Conservation (phyloP, 2,329 filamentous ascomycete species). For the Xylariaceae sp. region DNA sequence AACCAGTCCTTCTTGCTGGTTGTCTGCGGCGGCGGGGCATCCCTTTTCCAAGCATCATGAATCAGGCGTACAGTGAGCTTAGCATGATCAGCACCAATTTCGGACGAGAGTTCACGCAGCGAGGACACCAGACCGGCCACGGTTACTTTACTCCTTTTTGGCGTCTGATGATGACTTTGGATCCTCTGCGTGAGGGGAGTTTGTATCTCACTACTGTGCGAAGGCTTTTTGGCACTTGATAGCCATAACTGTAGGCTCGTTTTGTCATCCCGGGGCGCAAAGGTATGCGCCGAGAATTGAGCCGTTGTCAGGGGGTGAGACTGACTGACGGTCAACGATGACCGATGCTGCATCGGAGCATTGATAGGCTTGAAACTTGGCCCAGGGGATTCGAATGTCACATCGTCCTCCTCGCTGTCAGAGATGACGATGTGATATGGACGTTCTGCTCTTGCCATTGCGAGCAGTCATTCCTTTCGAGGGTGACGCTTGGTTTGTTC, state of each 20-base stretch:
- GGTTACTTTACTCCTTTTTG: constrained; percentile 38
- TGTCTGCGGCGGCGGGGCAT: constrained; percentile 37
- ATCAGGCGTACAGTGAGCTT: constrained; percentile 40
- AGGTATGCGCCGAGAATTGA: constrained; percentile 20
- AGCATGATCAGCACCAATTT: constrained; percentile 43
- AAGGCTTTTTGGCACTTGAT: constrained; percentile 13
- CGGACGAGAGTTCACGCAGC: constrained; percentile 37
- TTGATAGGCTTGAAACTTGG: constrained; percentile 22
- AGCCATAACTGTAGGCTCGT: constrained; percentile 18
- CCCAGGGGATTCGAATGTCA: constrained; percentile 8
- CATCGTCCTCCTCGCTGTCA: constrained; percentile 28
- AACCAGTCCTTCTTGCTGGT: constrained; percentile 45
- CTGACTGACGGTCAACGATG: constrained; percentile 13
- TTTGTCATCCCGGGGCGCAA: constrained; percentile 18
- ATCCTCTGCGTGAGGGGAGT: constrained; percentile 7
- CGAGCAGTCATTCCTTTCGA: constrained; percentile 4
- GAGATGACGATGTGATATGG: constrained; percentile 23
- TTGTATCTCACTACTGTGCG: constrained; percentile 16
- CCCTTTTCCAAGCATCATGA: constrained; percentile 40
- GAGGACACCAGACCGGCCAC: constrained; percentile 39
- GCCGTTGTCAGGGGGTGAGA: constrained; percentile 16
- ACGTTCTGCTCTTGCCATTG: constrained; percentile 20
- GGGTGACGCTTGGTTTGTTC: not conserved
- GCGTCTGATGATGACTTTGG: constrained; percentile 27
- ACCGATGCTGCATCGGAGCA: constrained; percentile 17